A percentile compares a stretch with the other conserved stretches of the same genome.
phyloP scores from a whole-genome alignment of 306 rosid species.

The Delonix regia region DNA sequence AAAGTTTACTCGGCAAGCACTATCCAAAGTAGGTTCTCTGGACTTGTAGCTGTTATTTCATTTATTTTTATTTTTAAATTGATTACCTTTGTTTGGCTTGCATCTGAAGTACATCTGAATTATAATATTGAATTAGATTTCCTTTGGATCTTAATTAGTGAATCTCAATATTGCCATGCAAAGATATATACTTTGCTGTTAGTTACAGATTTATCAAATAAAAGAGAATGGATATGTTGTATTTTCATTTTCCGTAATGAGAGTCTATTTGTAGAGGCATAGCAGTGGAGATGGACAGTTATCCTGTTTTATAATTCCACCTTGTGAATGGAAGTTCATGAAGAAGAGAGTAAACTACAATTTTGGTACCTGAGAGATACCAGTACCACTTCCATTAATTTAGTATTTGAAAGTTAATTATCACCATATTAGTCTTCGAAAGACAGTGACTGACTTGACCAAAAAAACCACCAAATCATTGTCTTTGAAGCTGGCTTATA shows the following conservation, averaged over 20 bases:
- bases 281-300: neutral
- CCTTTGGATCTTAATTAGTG: neutral
- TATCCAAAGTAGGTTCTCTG: constrained; percentile 65
- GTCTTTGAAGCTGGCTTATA: neutral
- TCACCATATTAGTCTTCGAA: too few species aligned
- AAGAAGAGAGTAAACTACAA: too few species aligned
- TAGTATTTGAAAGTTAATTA: too few species aligned
- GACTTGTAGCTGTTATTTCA: constrained; percentile 10
- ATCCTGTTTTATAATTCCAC: neutral
- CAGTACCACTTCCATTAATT: too few species aligned
- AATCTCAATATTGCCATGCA: neutral
- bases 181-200: neutral
- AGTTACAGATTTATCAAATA: neutral
- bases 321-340: neutral
- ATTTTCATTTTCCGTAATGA: neutral
- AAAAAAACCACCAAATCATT: neutral
- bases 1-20: constrained; percentile 78
- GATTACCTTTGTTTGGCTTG: constrained; percentile 6
- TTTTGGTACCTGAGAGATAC: too few species aligned
- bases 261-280: neutral
- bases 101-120: neutral
- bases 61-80: constrained; percentile 9
- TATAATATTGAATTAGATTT: neutral
- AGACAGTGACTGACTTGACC: too few species aligned
- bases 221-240: neutral